Evolutionary conservation across 2,329 filamentous ascomycete species (phyloP).

Genomic region (Byssothecium circinans): DNA sequence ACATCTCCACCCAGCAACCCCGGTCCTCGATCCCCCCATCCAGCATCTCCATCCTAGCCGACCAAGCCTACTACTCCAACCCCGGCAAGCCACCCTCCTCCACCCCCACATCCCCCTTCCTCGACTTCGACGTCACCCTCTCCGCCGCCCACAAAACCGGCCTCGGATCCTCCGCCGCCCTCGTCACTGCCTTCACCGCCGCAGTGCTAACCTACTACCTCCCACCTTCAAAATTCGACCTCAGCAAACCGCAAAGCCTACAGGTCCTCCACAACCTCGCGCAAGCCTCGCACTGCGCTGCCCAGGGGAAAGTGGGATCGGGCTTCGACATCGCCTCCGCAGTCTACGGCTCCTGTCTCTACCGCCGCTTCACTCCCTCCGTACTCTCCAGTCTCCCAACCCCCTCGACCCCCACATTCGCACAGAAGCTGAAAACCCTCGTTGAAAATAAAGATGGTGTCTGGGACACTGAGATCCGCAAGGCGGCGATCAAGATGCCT

Average conservation of each 20-base stretch:
- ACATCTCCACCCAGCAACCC: slow-evolving; percentile 60
- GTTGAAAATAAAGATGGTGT: slow-evolving; percentile 57
- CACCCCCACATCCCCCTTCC: slow-evolving; percentile 59
- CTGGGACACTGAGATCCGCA: slow-evolving; percentile 81
- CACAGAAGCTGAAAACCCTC: slow-evolving; percentile 62
- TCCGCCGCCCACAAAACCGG: slow-evolving; percentile 89
- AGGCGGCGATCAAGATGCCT: slow-evolving; percentile 72
- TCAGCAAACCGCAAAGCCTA: slow-evolving; percentile 57
- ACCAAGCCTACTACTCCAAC: slow-evolving; percentile 92
- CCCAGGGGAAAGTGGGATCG: slow-evolving; percentile 93
- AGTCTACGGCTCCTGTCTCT: slow-evolving; percentile 87
- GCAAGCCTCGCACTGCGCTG: slow-evolving; percentile 90
- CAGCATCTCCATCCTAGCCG: slow-evolving; percentile 83
- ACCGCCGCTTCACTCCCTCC: slow-evolving; percentile 85
- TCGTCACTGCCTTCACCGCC: slow-evolving; percentile 84
- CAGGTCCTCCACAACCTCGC: slow-evolving; percentile 84
- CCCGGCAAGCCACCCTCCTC: slow-evolving; percentile 24
- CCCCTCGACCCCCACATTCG: slow-evolving; percentile 68
- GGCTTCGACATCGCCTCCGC: slow-evolving; percentile 95
- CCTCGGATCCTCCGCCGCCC: slow-evolving; percentile 88
- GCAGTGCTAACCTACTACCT: slow-evolving; percentile 78
- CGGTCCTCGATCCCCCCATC: slow-evolving; percentile 64
- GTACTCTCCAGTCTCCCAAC: slow-evolving; percentile 70
- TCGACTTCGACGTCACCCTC: slow-evolving; percentile 75
- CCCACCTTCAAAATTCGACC: slow-evolving; percentile 57